Base-by-base conservation (phyloP, 371 early-diverging fungal species). In the Mortierella sp. region DNA sequence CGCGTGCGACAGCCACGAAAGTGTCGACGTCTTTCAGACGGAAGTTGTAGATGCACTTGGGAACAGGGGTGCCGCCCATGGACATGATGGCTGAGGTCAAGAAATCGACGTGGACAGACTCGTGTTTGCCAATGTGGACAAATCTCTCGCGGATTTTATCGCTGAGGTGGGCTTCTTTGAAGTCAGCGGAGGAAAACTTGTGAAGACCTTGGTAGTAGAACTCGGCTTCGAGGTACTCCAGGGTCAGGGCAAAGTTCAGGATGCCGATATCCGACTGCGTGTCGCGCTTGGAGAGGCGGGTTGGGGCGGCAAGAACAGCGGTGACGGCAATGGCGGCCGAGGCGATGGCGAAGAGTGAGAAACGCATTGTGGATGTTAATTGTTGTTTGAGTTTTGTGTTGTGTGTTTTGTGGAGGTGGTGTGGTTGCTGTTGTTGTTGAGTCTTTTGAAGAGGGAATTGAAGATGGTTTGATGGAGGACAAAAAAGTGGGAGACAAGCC, bases 1-100 rank as follows among this genome's bases (percentile, higher is more conserved):
- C 82, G 13, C 77, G 71, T 0, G 90, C 87, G 34, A 85, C 73
- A 2, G 82, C 58, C 8, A 89, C 29, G 66, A 88, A 88, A 34
- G 40, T 67, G 26, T 72, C 41, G 61, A 87, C 76, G 31, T 82
- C 64, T n/a, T 72, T 44, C 43, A 89, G 44, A 1, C 79, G 79
- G 69, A 79, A 79, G 34, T 64, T 79, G 74, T 88, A 90, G 58
- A 76, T 74, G 85, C 85, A 90, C 1, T 24, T 14, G 10, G 77
- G 68, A 58, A 88, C 86, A 22, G 85, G 74, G 2, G 73, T 75
- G n/a, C 86, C 86, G 34, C 64, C 67, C 66, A 75, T 13, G 16
- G 44, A 19, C 64, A 76, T 48, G 77, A 89, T 88, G 40, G 73
- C 75, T 0, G 43, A 16, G 9, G 50, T 34, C 16, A 89, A 76